A percentile compares a stretch with the other conserved stretches of the same genome.
phyloP scores from a whole-genome alignment of 2,329 filamentous ascomycete species.

The Cercospora sp. region DNA sequence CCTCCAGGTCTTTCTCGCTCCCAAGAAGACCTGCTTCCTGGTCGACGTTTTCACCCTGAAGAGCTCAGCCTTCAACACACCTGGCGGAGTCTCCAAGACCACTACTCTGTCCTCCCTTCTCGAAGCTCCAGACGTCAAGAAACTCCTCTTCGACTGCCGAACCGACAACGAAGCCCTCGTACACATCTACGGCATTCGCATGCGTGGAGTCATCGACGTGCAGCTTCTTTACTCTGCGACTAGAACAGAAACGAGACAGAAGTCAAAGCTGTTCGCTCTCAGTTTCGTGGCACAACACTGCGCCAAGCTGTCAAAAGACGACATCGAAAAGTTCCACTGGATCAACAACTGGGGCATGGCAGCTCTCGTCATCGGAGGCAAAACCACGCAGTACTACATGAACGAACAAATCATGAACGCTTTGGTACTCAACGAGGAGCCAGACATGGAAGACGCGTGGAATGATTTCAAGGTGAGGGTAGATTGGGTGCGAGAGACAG shows the following conservation, averaged over 20 bases:
- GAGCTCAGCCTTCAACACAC: slow-evolving; percentile 44
- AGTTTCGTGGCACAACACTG: neutral
- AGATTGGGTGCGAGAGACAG: neutral
- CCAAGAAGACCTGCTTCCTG: slow-evolving; percentile 39
- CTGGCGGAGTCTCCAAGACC: slow-evolving; percentile 14
- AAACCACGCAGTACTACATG: neutral
- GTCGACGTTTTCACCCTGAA: slow-evolving; percentile 49
- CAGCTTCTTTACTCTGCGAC: slow-evolving; percentile 58
- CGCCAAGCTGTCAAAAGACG: neutral
- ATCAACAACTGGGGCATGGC: neutral
- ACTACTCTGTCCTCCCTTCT: slow-evolving; percentile 45
- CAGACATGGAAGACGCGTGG: neutral
- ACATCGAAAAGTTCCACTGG: neutral
- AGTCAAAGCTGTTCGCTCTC: neutral
- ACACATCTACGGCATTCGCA: slow-evolving; percentile 34
- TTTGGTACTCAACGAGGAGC: neutral
- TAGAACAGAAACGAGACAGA: slow-evolving; percentile 19
- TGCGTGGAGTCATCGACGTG: slow-evolving; percentile 53
- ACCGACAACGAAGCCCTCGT: slow-evolving; percentile 58
- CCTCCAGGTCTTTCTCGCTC: neutral
- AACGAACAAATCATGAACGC: neutral
- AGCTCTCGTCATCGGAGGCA: neutral
- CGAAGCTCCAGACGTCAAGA: slow-evolving; percentile 46
- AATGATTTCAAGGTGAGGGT: neutral
- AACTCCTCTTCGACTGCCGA: slow-evolving; percentile 60